These are phyloP conservation scores for Tympanopsis confertula DNA, from an alignment of 2,329 filamentous ascomycete species.

Conservation along the genomic window DNA sequence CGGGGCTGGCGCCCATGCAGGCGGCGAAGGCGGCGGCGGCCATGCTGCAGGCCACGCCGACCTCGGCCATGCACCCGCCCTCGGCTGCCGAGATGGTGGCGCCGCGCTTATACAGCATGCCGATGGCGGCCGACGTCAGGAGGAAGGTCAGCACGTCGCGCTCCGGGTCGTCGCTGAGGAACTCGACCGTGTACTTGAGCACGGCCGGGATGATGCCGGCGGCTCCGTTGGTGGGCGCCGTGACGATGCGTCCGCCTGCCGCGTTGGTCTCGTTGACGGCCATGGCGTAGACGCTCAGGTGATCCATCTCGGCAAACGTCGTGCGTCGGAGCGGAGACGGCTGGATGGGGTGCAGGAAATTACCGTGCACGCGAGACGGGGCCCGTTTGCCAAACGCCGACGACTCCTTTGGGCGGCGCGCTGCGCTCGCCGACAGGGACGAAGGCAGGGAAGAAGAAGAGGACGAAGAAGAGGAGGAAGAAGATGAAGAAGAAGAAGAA, in stretches of 20 bases:
- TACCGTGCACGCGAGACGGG: conserved; percentile 29
- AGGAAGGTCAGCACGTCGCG: conserved; percentile 36
- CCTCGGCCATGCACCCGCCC: conserved; percentile 40
- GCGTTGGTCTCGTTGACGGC: conserved; percentile 41
- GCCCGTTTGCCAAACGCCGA: conserved; percentile 12
- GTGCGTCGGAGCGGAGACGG: conserved; percentile 32
- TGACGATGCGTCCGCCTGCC: conserved; percentile 35
- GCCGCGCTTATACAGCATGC: conserved; percentile 40
- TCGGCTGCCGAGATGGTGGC: conserved; percentile 38
- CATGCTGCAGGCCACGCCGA: conserved; percentile 39
- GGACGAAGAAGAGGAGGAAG: too few relatives aligned
- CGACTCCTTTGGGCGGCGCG: background rate
- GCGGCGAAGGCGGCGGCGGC: conserved; percentile 36
- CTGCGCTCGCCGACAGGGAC: background rate
- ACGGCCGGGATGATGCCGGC: conserved; percentile 38
- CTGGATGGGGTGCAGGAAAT: conserved; percentile 29
- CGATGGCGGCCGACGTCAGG: conserved; percentile 34
- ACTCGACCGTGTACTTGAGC: conserved; percentile 36
- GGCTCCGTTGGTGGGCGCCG: conserved; percentile 36
- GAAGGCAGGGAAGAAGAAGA: too few relatives aligned
- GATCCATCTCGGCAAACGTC: conserved; percentile 36
- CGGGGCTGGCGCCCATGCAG: conserved; percentile 36
- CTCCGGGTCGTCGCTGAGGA: conserved; percentile 35
- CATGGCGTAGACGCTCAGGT: conserved; percentile 36
- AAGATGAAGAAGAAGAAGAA: too few relatives aligned